Conservation (phyloP, 306 rosid genomes). For the Vigna radiata region DNA sequence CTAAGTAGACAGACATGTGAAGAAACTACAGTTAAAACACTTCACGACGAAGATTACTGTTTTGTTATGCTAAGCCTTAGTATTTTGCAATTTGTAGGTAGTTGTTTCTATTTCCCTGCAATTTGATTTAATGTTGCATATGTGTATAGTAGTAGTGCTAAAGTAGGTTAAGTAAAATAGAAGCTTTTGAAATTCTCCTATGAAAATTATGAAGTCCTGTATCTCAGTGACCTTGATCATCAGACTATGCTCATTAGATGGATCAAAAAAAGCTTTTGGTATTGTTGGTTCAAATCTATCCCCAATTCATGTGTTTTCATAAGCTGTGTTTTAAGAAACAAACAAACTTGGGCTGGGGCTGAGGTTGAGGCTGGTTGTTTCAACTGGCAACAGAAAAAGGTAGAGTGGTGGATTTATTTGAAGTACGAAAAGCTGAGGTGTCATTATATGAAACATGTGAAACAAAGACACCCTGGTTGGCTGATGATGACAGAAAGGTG, state of each 20-base stretch:
- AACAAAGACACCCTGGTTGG: constrained; percentile 37
- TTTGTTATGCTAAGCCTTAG: constrained; percentile 38
- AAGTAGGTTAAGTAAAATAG: constrained; percentile 43
- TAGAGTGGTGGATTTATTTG: constrained; percentile 15
- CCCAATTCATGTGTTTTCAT: background rate
- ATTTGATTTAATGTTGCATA: constrained; percentile 56
- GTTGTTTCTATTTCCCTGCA: constrained; percentile 42
- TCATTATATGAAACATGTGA: constrained; percentile 36
- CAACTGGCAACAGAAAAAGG: background rate
- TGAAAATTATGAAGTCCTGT: constrained; percentile 42
- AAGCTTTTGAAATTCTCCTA: constrained; percentile 56
- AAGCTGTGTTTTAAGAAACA: background rate
- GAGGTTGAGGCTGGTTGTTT: background rate
- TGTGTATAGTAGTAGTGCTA: constrained; percentile 62
- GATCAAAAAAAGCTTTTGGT: constrained; percentile 25
- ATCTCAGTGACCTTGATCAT: constrained; percentile 40
- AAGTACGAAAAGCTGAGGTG: constrained; percentile 8
- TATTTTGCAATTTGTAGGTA: constrained; percentile 39
- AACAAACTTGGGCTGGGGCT: background rate
- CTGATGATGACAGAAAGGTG: constrained; percentile 42
- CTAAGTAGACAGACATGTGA: constrained; percentile 56
- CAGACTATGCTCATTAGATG: constrained; percentile 33
- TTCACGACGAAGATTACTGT: constrained; percentile 36
- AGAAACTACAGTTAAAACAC: constrained; percentile 52
- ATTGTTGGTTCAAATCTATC: background rate